Conservation (phyloP, 1,284 basidiomycete genomes). For the Pholiota adiposa region DNA sequence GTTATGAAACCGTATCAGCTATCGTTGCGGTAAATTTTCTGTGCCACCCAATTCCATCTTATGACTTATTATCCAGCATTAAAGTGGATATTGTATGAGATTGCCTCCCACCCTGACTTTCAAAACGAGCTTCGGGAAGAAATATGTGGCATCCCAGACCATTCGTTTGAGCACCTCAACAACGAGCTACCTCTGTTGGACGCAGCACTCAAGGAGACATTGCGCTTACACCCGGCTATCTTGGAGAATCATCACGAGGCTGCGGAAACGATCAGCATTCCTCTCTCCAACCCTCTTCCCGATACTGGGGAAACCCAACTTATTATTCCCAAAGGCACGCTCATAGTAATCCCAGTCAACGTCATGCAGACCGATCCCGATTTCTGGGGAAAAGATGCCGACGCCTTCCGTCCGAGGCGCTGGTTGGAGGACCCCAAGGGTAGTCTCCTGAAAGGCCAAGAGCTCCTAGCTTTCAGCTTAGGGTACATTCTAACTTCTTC, state of each 20-base stretch:
- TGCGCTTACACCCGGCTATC: conserved; percentile 63
- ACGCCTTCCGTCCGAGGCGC: conserved; percentile 58
- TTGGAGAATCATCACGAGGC: conserved; percentile 66
- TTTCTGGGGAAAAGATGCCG: conserved; percentile 61
- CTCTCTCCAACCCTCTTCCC: conserved; percentile 52
- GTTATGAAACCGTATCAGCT: conserved; percentile 64
- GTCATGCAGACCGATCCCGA: conserved; percentile 56
- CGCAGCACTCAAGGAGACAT: conserved; percentile 57
- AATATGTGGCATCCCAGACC: conserved; percentile 42
- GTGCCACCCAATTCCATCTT: not conserved
- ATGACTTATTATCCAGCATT: conserved; percentile 1
- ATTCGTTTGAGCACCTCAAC: conserved; percentile 54
- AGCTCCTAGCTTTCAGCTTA: conserved; percentile 58
- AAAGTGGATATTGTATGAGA: conserved; percentile 63
- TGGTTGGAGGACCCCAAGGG: conserved; percentile 50
- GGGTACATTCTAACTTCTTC: conserved; percentile 39
- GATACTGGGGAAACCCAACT: conserved; percentile 44
- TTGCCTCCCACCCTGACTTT: conserved; percentile 47
- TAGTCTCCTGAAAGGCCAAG: conserved; percentile 37
- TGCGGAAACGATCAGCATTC: conserved; percentile 48
- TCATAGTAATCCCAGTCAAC: conserved; percentile 58
- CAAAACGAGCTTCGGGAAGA: conserved; percentile 57
- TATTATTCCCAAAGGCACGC: conserved; percentile 57
- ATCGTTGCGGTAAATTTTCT: conserved; percentile 47
- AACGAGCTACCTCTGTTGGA: conserved; percentile 54